phyloP scores from a whole-genome alignment of 139 green algal species.

The Chlorella sp. region DNA sequence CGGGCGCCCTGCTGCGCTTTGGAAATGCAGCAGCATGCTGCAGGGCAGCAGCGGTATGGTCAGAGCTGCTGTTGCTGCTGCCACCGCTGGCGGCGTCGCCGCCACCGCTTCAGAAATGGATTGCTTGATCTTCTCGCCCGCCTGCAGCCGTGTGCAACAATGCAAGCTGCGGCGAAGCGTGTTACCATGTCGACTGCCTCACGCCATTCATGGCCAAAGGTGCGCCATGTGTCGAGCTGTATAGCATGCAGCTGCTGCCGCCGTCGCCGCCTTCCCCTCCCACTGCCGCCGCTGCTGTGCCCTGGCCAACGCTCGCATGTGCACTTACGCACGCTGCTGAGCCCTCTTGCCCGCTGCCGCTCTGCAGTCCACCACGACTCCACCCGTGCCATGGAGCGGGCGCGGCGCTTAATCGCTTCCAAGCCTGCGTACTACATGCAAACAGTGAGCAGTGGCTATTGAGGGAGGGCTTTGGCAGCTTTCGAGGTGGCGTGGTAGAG shows the following conservation, averaged over 20 bases:
- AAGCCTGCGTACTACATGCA: conserved; percentile 10
- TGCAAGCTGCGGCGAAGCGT: not conserved
- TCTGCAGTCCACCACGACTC: conserved; percentile 9
- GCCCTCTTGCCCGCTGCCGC: too few relatives aligned
- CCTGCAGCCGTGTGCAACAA: conserved; percentile 5
- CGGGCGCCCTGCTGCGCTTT: not conserved
- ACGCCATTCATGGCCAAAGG: not conserved
- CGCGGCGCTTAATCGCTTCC: not conserved
- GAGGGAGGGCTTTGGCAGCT: too few relatives aligned
- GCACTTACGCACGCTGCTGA: too few relatives aligned
- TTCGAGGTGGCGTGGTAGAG: too few relatives aligned
- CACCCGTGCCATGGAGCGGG: not conserved
- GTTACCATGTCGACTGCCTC: conserved; percentile 12
- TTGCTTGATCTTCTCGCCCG: not conserved
- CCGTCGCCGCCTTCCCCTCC: too few relatives aligned
- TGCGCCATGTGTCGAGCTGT: too few relatives aligned
- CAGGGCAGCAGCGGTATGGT: not conserved
- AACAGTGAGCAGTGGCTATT: too few relatives aligned
- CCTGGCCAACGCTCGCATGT: too few relatives aligned
- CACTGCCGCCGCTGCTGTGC: too few relatives aligned
- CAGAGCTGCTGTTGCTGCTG: not conserved
- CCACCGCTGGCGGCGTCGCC: not conserved
- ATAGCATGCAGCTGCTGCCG: too few relatives aligned
- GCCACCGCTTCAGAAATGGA: not conserved
- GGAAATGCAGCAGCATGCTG: not conserved